Evolutionary conservation across 495 filamentous ascomycete genomes (phyloP), one percentile per base, ranked within the genome.

Genomic region (Talaromyces ruber): DNA sequence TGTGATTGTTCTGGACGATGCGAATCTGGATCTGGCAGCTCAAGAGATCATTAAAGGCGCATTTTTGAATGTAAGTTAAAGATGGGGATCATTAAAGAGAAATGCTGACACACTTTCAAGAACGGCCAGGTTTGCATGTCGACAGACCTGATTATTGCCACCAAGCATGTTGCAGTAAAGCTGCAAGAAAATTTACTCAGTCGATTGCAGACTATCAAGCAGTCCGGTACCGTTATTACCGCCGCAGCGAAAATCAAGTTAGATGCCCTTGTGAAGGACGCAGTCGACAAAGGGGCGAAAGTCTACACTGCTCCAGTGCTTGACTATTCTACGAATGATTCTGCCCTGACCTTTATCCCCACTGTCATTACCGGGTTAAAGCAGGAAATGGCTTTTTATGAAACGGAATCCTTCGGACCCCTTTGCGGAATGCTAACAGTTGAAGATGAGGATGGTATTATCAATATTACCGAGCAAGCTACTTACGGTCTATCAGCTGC

Each of bases 111-210:
- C 8, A n/a, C 11, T 34, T 11, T 45, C 8, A 0, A 61, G 59
- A 75, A 82, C 28, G 93, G 93, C 1, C 93, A 97, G 78, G 85
- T 95, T 55, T 97, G 93, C 78, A 94, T 97, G 93, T 83, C 86
- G 1, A 96, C 92, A 0, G 93, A 96, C 76, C 84, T 88, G 26
- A 90, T 97, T 68, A 72, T 96, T 24, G 89, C 95, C 22, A 88
- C 95, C 69, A 82, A 83, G 32, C 77, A 80, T 14, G 72, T 96
- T 59, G 81, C 82, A 28, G 78, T 79, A 12, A 70, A 82, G 51
- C 96, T 96, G 71, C 81, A 84, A 58, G 71, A 77, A 55, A 81
- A 84, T 64, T 71, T 93, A 6, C 68, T 66, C 6, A 65, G 68
- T 29, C 6, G 26, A 22, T 16, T 55, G 22, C 22, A 26, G 22